Evolutionary conservation across 1,284 basidiomycete genomes (phyloP).

Genomic region (Austroboletus niveus): DNA sequence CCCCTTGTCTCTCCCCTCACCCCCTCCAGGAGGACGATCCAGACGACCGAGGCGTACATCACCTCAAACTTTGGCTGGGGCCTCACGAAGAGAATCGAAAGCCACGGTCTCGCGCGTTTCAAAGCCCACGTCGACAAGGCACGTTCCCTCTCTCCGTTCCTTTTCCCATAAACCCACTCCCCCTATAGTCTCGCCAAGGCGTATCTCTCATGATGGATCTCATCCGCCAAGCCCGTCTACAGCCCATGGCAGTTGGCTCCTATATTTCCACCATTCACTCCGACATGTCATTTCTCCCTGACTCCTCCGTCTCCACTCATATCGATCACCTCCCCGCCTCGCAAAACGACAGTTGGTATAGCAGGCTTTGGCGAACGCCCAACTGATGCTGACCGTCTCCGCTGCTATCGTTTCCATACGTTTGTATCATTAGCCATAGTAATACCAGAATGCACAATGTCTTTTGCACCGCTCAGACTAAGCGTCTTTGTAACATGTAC

Average conservation of each 20-base stretch:
- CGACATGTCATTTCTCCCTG: conserved; percentile 31
- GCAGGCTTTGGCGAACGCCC: conserved; percentile 24
- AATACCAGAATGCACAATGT: conserved; percentile 21
- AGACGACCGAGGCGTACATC: conserved; percentile 74
- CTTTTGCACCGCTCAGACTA: not conserved
- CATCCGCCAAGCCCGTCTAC: conserved; percentile 70
- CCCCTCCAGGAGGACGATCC: conserved; percentile 59
- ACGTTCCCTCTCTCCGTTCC: conserved; percentile 21
- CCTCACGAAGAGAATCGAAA: conserved; percentile 76
- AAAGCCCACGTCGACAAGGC: conserved; percentile 78
- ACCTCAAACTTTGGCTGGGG: conserved; percentile 82
- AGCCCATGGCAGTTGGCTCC: conserved; percentile 60
- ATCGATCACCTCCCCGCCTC: conserved; percentile 7
- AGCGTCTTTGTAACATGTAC: conserved; percentile 54
- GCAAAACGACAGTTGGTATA: conserved; percentile 25
- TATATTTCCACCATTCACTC: conserved; percentile 38
- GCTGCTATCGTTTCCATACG: conserved; percentile 8
- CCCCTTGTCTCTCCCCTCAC: conserved; percentile 9
- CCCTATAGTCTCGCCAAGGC: conserved; percentile 72
- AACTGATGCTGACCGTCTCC: conserved; percentile 6
- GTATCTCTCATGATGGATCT: conserved; percentile 71
- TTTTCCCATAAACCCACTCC: conserved; percentile 13
- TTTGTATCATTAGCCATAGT: conserved; percentile 35
- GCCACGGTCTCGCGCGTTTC: conserved; percentile 70
- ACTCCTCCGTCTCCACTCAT: conserved; percentile 21